Evolutionary conservation across 768 basidiomycete species (phyloP), one percentile per base, ranked within the genome.

Genomic region (Leccinum aurantiacum): DNA sequence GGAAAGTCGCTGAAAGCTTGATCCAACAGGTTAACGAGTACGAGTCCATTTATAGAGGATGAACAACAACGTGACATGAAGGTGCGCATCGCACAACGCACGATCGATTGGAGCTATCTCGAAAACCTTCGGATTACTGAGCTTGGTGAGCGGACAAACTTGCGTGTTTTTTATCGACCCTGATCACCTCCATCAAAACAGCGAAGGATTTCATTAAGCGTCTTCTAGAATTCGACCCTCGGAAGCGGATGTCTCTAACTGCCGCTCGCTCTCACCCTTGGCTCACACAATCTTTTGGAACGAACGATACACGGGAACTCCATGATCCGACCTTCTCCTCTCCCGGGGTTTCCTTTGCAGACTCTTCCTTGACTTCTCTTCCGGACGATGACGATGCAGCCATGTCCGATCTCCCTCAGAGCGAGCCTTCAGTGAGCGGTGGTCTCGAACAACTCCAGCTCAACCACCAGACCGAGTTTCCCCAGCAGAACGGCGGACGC

Each of bases 41-140:
- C 84, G 0, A 84, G 81, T 35, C 93, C 95, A 0, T 96, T 98
- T 75, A 78, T 89, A 37, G 92, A 95, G 63, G 85, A 91, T 37
- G 84, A 84, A n/a, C 75, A 74, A 41, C 77, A 80, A 27, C 74
- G 77, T 3, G 85, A 87, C 56, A 77, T 95, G 44, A 83, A 84
- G 52, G 76, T 82, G 51, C 83, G 88, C 6, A 86, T 91, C 53
- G 69, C 76, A 3, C 74, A 75, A 22, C 85, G 90, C 3, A 71
- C 57, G 3, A 82, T 93, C 41, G 87, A 93, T 59, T 90, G 89
- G 85, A 60, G 66, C 1, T 65, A 74, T 17, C 79, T 94, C 15
- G 59, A 69, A 0, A 62, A 71, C 0, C 53, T 72, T 10, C 67
- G 72, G 17, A 71, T 86, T 24, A 83, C 79, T 38, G 60, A 74